Evolutionary conservation across 1,284 basidiomycete genomes (phyloP), one percentile per base, ranked within the genome.

Genomic region (Irpex rosettiformis): DNA sequence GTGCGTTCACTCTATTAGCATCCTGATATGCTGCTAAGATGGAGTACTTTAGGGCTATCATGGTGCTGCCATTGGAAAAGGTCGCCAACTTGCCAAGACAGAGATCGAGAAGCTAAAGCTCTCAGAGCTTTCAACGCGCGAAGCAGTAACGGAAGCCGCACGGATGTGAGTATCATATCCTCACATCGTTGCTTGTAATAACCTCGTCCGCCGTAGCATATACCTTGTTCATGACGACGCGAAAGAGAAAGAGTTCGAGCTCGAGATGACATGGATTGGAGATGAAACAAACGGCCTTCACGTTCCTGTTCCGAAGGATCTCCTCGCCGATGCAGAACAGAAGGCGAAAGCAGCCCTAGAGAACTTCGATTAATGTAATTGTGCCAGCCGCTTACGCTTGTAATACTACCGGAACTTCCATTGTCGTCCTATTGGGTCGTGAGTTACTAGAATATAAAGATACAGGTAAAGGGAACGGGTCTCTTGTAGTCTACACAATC

Each of bases 221-320:
- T 95, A 98, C 76, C 85, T 96, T 58, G 95, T 97, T 13, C 97
- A 99, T 71, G 96, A 99, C 64, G 97, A 99, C 67, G 81, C 92
- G 59, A 98, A 98, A 73, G 96, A 99, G 77, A 97, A 97, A 72
- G 91, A 95, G 56, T 99, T 99, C 67, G 97, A 99, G 73, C 83
- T 99, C 24, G 97, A 99, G 74, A 85, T 99, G 81, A 93, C 95
- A 40, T 99, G 97, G 97, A 86, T 98, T 61, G 87, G 94, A 28
- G 82, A 87, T 27, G 94, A 97, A 75, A 93, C 91, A 22, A 86
- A 89, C 27, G 86, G 86, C 52, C 75, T 88, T 56, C 95, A 98
- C 73, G 78, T 84, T 29, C 81, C 86, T 11, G 93, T 99, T 56
- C 96, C 96, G 29, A 84, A 84, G 59, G 94, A 94, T 47, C 77